Evolutionary conservation across 768 basidiomycete species (phyloP).

Genomic region (Psilocybe tampanensis): DNA sequence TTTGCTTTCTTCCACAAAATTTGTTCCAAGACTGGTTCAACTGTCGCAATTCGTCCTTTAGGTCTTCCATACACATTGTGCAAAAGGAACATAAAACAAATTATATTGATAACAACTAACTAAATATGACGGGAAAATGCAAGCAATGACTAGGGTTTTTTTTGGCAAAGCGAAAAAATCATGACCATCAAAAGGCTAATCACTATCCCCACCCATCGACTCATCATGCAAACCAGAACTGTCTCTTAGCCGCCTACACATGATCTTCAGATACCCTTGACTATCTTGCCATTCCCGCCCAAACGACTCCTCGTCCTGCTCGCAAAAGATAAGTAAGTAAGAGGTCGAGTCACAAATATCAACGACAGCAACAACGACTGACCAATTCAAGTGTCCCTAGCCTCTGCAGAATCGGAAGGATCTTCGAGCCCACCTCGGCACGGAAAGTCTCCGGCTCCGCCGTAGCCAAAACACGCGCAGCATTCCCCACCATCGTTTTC

Average conservation of each 20-base stretch:
- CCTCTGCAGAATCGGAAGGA: conserved; percentile 57
- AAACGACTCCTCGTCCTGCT: conserved; percentile 44
- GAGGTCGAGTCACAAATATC: conserved; percentile 2
- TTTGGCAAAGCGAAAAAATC: neutral
- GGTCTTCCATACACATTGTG: too few relatives aligned
- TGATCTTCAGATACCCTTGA: conserved; percentile 74
- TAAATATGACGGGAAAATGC: neutral
- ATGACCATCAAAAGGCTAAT: neutral
- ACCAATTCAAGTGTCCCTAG: conserved; percentile 51
- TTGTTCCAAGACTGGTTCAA: neutral
- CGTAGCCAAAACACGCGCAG: conserved; percentile 58
- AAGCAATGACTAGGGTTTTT: neutral
- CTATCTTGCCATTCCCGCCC: conserved; percentile 62
- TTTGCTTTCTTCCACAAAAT: neutral
- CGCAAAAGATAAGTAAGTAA: conserved; percentile 6
- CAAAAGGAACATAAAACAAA: too few relatives aligned
- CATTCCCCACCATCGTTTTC: conserved; percentile 43
- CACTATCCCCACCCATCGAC: conserved; percentile 6
- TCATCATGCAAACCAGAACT: conserved; percentile 57
- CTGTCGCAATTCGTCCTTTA: too few relatives aligned
- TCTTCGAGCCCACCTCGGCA: conserved; percentile 53
- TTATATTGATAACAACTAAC: neutral
- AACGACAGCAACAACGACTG: conserved; percentile 9
- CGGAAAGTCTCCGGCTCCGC: conserved; percentile 62
- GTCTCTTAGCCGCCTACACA: conserved; percentile 72